These are phyloP conservation scores for Suillus clintonianus DNA, from an alignment of 768 basidiomycete genomes.

Conservation along the genomic window DNA sequence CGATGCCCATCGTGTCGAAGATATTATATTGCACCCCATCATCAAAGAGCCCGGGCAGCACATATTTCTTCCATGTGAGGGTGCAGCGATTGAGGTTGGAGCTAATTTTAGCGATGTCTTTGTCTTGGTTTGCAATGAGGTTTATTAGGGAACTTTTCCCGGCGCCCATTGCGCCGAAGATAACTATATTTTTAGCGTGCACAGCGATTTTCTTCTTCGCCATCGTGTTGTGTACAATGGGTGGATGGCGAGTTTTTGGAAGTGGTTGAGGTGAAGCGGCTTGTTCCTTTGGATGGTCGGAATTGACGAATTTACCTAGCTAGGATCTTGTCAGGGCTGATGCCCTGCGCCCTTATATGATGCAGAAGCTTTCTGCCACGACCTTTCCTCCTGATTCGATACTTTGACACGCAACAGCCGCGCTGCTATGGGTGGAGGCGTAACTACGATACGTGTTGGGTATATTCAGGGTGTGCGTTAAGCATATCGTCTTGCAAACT, in stretches of 20 bases:
- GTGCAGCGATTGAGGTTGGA: slow-evolving; percentile 36
- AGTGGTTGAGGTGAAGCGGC: background rate
- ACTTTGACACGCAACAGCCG: background rate
- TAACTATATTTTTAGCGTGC: slow-evolving; percentile 26
- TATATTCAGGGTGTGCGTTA: background rate
- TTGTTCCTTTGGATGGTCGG: background rate
- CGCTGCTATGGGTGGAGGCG: background rate
- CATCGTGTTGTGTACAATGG: background rate
- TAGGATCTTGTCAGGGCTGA: background rate
- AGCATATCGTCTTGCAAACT: background rate
- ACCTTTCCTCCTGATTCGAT: background rate
- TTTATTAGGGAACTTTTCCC: slow-evolving; percentile 50
- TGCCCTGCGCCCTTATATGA: background rate
- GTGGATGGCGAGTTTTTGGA: background rate
- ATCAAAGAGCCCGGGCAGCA: slow-evolving; percentile 10
- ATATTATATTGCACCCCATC: slow-evolving; percentile 14
- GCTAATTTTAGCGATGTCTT: slow-evolving; percentile 29
- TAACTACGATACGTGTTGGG: background rate
- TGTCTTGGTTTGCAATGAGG: slow-evolving; percentile 33
- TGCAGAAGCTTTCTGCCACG: background rate
- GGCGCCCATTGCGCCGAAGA: slow-evolving; percentile 34
- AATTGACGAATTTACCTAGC: background rate
- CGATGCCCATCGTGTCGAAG: slow-evolving; percentile 34
- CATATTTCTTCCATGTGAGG: slow-evolving; percentile 29
- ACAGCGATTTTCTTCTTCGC: background rate